Percentiles rank a stretch among this genome's conserved stretches.
Evolutionary conservation across 2,329 filamentous ascomycete species (phyloP).

Genomic region (Colletotrichum sp.): DNA sequence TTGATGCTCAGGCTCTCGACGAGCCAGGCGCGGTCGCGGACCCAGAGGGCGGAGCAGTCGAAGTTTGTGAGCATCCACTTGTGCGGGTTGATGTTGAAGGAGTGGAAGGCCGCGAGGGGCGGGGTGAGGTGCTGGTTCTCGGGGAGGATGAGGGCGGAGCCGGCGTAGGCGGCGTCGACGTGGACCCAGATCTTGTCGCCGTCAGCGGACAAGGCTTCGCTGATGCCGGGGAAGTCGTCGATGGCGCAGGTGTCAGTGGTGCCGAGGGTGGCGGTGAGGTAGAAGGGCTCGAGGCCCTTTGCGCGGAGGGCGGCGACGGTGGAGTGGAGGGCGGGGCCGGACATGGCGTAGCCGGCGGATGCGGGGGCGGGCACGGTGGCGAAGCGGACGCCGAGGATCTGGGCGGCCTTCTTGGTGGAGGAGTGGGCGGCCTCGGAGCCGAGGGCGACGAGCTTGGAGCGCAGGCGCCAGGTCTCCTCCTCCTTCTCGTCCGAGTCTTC

Average conservation of each 20-base stretch:
- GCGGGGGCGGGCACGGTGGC: slow-evolving; percentile 67
- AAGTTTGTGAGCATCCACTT: slow-evolving; percentile 98
- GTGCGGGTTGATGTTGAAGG: slow-evolving; percentile 95
- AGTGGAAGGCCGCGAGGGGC: slow-evolving; percentile 73
- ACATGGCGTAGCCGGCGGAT: slow-evolving; percentile 72
- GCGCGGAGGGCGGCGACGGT: slow-evolving; percentile 69
- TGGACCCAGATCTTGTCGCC: slow-evolving; percentile 79
- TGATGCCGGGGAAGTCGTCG: slow-evolving; percentile 79
- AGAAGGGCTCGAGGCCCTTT: slow-evolving; percentile 82
- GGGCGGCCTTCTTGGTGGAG: slow-evolving; percentile 84
- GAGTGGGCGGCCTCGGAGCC: slow-evolving; percentile 82
- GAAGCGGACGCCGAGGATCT: slow-evolving; percentile 85
- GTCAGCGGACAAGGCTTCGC: slow-evolving; percentile 40
- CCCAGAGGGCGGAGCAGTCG: slow-evolving; percentile 81
- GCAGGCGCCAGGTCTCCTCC: slow-evolving; percentile 63
- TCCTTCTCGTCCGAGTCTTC: slow-evolving; percentile 69
- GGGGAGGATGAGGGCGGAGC: slow-evolving; percentile 80
- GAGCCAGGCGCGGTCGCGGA: slow-evolving; percentile 77
- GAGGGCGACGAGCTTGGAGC: slow-evolving; percentile 71
- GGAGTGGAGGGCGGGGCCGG: slow-evolving; percentile 61
- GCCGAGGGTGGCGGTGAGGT: slow-evolving; percentile 81
- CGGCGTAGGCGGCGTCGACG: slow-evolving; percentile 92
- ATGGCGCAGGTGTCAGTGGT: slow-evolving; percentile 88
- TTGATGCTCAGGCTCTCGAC: slow-evolving; percentile 79
- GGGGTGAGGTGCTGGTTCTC: slow-evolving; percentile 75